Evolutionary conservation across 2,329 filamentous ascomycete genomes (phyloP).

Genomic region (Ophidiomyces ophidiicola): DNA sequence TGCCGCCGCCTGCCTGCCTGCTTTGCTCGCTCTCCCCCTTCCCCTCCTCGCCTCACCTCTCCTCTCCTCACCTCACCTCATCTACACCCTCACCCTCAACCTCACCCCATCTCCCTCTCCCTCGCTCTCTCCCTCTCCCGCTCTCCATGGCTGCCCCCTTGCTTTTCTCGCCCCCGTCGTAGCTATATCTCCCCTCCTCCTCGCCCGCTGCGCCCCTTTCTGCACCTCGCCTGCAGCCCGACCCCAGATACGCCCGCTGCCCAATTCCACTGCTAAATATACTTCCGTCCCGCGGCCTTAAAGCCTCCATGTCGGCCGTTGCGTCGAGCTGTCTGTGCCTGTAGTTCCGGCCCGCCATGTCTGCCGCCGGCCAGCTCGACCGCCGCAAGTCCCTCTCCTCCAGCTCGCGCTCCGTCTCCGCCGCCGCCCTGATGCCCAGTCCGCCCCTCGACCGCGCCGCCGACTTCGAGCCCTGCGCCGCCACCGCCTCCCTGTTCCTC

Average conservation of each 20-base stretch:
- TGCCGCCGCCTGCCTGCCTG: neutral
- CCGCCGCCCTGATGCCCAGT: slow-evolving; percentile 34
- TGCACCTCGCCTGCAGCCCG: no score
- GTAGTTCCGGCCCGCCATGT: slow-evolving; percentile 5
- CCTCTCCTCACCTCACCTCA: neutral
- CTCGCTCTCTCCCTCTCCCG: neutral
- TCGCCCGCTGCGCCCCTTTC: neutral
- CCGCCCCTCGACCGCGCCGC: slow-evolving; percentile 25
- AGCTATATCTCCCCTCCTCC: no score
- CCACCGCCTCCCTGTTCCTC: slow-evolving; percentile 80
- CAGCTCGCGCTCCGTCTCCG: slow-evolving; percentile 46
- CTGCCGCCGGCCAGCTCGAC: slow-evolving; percentile 44
- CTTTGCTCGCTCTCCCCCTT: slow-evolving; percentile 1
- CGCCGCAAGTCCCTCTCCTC: slow-evolving; percentile 50
- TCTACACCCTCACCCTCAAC: neutral
- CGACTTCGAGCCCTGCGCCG: slow-evolving; percentile 73
- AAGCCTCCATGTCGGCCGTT: no score
- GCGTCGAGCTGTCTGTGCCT: no score
- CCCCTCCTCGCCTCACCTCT: slow-evolving; percentile 5
- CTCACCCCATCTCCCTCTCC: neutral
- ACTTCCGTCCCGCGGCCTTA: no score
- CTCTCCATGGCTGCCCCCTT: no score
- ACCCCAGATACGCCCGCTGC: no score
- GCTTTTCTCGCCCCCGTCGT: no score
- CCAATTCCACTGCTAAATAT: no score